A percentile compares a stretch with the other conserved stretches of the same genome.
Conservation (phyloP, 768 basidiomycete genomes). For the Boletus sensibilis region DNA sequence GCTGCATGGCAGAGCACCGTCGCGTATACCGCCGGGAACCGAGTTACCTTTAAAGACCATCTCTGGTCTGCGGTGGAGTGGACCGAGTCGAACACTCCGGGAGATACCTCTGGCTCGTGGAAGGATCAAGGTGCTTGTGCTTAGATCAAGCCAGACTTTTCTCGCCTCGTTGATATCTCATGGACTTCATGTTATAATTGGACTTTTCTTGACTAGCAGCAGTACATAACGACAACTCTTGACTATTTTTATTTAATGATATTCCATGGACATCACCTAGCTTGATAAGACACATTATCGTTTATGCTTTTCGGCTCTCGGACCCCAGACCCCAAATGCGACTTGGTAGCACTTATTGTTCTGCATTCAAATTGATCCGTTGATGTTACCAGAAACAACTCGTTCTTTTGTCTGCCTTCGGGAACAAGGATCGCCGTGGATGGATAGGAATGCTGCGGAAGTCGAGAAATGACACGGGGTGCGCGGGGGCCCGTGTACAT, state of each 20-base stretch:
- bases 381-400: not conserved
- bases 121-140: slow-evolving; percentile 20
- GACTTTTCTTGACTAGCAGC: not conserved
- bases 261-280: not conserved
- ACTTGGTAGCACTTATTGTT: too few species aligned
- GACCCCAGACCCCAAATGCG: not conserved
- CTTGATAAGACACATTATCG: too few species aligned
- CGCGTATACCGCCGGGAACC: slow-evolving; percentile 19
- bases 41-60: slow-evolving; percentile 13
- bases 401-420: not conserved
- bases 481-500: slow-evolving; percentile 16
- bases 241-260: not conserved
- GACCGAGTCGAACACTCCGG: slow-evolving; percentile 19
- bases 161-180: not conserved
- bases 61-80: slow-evolving; percentile 30
- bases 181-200: not conserved
- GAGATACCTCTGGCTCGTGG: slow-evolving; percentile 30
- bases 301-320: not conserved
- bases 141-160: not conserved
- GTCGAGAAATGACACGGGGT: slow-evolving; percentile 10
- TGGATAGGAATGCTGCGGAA: not conserved
- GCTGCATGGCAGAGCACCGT: slow-evolving; percentile 14
- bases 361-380: too few species aligned
- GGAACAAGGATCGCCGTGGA: slow-evolving; percentile 1
- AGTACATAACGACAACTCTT: too few species aligned